Evolutionary conservation across 768 basidiomycete species (phyloP).

Genomic region (Scleroderma bovista): DNA sequence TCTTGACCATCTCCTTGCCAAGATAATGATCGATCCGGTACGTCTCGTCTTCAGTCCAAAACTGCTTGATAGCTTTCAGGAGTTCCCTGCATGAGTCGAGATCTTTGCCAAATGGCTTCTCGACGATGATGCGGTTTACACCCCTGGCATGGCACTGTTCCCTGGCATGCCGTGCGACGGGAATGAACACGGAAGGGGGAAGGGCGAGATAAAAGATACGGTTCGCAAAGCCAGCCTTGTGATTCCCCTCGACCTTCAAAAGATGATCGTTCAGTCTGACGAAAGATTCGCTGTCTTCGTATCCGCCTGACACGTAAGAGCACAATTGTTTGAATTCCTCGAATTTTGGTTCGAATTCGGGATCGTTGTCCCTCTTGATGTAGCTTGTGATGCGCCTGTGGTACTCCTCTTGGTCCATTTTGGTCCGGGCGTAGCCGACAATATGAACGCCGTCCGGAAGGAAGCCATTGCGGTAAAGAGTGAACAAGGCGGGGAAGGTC

Average conservation of each 20-base stretch:
- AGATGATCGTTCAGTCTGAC: slow-evolving; percentile 70
- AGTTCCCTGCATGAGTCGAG: slow-evolving; percentile 78
- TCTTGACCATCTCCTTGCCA: slow-evolving; percentile 99
- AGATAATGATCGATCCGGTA: slow-evolving; percentile 99
- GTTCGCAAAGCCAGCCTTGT: slow-evolving; percentile 59
- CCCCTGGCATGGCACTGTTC: slow-evolving; percentile 76
- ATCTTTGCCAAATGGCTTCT: slow-evolving; percentile 98
- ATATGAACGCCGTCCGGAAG: slow-evolving; percentile 84
- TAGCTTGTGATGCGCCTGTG: slow-evolving; percentile 78
- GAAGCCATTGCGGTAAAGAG: slow-evolving; percentile 73
- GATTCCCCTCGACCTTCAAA: slow-evolving; percentile 68
- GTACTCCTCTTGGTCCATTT: slow-evolving; percentile 84
- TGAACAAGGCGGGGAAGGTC: slow-evolving; percentile 96
- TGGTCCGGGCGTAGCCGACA: slow-evolving; percentile 94
- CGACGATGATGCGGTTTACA: slow-evolving; percentile 89
- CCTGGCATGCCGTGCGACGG: slow-evolving; percentile 79
- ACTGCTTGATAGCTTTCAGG: slow-evolving; percentile 69
- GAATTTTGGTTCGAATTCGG: slow-evolving; percentile 52
- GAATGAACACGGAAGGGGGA: slow-evolving; percentile 93
- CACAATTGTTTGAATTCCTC: slow-evolving; percentile 79
- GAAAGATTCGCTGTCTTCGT: slow-evolving; percentile 82
- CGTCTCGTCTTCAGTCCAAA: slow-evolving; percentile 96
- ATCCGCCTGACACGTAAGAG: slow-evolving; percentile 81
- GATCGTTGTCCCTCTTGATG: slow-evolving; percentile 75
- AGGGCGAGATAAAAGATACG: slow-evolving; percentile 97